These are phyloP conservation scores for Bipolaris sorokiniana DNA, from an alignment of 2,329 filamentous ascomycete genomes.

Conservation along the genomic window DNA sequence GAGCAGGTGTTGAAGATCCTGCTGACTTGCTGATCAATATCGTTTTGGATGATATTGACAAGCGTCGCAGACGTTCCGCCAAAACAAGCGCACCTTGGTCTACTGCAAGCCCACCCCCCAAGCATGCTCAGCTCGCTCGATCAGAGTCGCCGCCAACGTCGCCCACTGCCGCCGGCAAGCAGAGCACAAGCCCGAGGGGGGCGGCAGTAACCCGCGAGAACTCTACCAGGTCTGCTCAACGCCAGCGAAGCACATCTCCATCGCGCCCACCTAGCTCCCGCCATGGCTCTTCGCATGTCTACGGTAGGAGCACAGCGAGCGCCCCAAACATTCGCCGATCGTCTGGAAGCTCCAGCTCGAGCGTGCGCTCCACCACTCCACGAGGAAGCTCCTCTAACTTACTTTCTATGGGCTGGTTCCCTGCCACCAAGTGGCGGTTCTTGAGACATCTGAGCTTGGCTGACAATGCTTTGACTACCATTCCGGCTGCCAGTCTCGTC, in stretches of 20 bases:
- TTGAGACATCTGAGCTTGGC: conserved; percentile 88
- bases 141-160: conserved; percentile 66
- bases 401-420: conserved; percentile 72
- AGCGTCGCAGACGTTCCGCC: conserved; percentile 82
- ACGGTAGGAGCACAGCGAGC: conserved; percentile 60
- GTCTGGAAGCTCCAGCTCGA: conserved; percentile 91
- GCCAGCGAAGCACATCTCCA: conserved; percentile 81
- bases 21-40: conserved; percentile 90
- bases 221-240: conserved; percentile 45
- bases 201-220: conserved; percentile 65
- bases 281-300: conserved; percentile 68
- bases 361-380: conserved; percentile 61
- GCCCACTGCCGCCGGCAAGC: conserved; percentile 48
- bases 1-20: conserved; percentile 86
- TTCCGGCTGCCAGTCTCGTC: conserved; percentile 75
- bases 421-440: conserved; percentile 92
- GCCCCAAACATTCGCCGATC: conserved; percentile 79
- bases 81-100: conserved; percentile 78
- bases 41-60: conserved; percentile 95
- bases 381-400: conserved; percentile 79
- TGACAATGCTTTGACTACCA: conserved; percentile 85
- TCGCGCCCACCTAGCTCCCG: conserved; percentile 76
- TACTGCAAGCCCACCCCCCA: conserved; percentile 65
- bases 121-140: conserved; percentile 69
- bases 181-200: conserved; percentile 57